Evolutionary conservation across 208 protist genomes (phyloP).

Genomic region (Polymyxa betae): DNA sequence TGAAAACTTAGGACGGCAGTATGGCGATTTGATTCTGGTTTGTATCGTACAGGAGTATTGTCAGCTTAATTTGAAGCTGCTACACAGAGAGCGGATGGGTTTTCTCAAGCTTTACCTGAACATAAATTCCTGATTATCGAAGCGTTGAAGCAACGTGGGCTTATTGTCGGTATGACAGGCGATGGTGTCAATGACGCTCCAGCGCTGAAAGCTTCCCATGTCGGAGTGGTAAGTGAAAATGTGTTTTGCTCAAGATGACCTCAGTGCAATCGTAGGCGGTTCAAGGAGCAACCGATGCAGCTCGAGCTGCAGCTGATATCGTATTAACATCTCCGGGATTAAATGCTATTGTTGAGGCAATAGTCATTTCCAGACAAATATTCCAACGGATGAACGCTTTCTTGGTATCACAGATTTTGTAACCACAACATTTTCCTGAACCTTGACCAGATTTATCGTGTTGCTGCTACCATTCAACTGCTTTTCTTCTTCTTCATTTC

Average conservation of each 20-base stretch:
- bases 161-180: constrained; percentile 89
- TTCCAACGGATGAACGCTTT: constrained; percentile 87
- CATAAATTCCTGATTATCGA: constrained; percentile 63
- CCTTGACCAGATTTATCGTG: constrained; percentile 30
- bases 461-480: constrained; percentile 2
- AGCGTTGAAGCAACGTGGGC: constrained; percentile 46
- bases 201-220: constrained; percentile 90
- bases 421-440: neutral
- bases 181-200: constrained; percentile 94
- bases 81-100: constrained; percentile 14
- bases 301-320: constrained; percentile 87
- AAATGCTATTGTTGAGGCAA: constrained; percentile 87
- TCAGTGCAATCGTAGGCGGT: constrained; percentile 75
- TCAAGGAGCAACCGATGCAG: constrained; percentile 85
- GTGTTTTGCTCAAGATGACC: constrained; percentile 62
- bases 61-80: neutral
- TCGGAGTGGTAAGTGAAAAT: constrained; percentile 62
- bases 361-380: constrained; percentile 86
- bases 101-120: constrained; percentile 59
- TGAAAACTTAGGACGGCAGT: neutral
- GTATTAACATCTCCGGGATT: constrained; percentile 87
- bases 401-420: constrained; percentile 20
- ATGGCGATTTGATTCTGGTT: neutral
- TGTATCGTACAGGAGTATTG: neutral
- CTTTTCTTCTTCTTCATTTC: constrained; percentile 41